phyloP scores from a whole-genome alignment of 2,329 filamentous ascomycete genomes.

The Microdochium bolleyi region DNA sequence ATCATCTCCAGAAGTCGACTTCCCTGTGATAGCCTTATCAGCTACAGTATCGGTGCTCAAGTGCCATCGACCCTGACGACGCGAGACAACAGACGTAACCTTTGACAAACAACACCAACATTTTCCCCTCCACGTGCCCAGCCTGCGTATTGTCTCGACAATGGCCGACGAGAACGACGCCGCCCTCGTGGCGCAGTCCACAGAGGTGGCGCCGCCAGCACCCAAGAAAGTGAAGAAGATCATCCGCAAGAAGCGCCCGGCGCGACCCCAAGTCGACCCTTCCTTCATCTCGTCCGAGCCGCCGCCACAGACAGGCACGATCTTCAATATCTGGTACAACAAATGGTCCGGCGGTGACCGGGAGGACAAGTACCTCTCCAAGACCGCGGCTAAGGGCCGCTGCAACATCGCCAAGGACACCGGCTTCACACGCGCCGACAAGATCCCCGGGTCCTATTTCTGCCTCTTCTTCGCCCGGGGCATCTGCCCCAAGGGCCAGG shows the following conservation, averaged over 20 bases:
- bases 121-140: not conserved
- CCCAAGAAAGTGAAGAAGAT: constrained; percentile 78
- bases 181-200: constrained; percentile 17
- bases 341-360: constrained; percentile 96
- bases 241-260: constrained; percentile 78
- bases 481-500: constrained; percentile 73
- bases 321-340: constrained; percentile 99
- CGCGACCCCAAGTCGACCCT: constrained; percentile 83
- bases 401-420: constrained; percentile 79
- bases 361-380: constrained; percentile 81
- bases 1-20: too few relatives aligned
- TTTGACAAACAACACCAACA: not conserved
- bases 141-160: not conserved
- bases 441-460: constrained; percentile 75
- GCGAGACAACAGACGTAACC: too few relatives aligned
- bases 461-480: constrained; percentile 89
- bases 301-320: constrained; percentile 85
- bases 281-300: constrained; percentile 75
- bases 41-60: too few relatives aligned
- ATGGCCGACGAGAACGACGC: constrained; percentile 22
- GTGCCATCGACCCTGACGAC: too few relatives aligned
- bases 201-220: constrained; percentile 36
- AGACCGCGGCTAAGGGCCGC: constrained; percentile 73
- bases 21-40: too few relatives aligned
- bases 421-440: constrained; percentile 73